These are phyloP conservation scores for Cercospora zeina DNA, from an alignment of 2,329 filamentous ascomycete species.

Conservation along the genomic window DNA sequence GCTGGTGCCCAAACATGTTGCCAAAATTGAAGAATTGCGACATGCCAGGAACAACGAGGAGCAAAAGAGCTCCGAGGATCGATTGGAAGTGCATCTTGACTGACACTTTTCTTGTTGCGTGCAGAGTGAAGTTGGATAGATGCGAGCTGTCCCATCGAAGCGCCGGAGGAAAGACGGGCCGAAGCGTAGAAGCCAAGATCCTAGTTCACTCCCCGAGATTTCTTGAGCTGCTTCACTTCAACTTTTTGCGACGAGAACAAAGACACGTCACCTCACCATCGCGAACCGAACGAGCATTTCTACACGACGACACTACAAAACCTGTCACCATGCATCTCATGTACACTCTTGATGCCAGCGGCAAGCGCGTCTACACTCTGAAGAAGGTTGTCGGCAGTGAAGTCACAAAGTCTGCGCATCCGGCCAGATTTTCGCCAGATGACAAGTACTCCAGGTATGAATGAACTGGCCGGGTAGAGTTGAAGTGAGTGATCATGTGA, in stretches of 20 bases:
- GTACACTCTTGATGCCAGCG: slow-evolving; percentile 81
- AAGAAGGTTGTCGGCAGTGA: slow-evolving; percentile 81
- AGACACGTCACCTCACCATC: not conserved
- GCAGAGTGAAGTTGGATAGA: slow-evolving; percentile 10
- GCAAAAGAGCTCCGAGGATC: slow-evolving; percentile 48
- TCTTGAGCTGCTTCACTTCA: slow-evolving; percentile 9
- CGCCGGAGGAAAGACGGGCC: slow-evolving; percentile 6
- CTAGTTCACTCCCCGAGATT: slow-evolving; percentile 5
- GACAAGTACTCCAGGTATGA: slow-evolving; percentile 86
- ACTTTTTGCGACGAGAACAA: slow-evolving; percentile 11
- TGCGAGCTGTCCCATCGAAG: slow-evolving; percentile 17
- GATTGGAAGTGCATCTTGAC: slow-evolving; percentile 15
- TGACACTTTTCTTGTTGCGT: not conserved
- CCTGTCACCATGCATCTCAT: slow-evolving; percentile 64
- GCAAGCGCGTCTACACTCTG: slow-evolving; percentile 91
- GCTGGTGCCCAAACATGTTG: slow-evolving; percentile 79
- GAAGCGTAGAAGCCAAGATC: not conserved
- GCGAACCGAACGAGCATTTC: not conserved
- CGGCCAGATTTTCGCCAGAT: slow-evolving; percentile 93
- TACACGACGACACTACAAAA: not conserved
- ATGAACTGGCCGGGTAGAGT: not conserved
- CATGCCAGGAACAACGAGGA: slow-evolving; percentile 59
- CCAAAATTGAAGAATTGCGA: slow-evolving; percentile 94
- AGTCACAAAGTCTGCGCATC: slow-evolving; percentile 94
- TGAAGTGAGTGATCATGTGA: not conserved